phyloP scores from a whole-genome alignment of 495 filamentous ascomycete species.

The Bryoglossum gracile region DNA sequence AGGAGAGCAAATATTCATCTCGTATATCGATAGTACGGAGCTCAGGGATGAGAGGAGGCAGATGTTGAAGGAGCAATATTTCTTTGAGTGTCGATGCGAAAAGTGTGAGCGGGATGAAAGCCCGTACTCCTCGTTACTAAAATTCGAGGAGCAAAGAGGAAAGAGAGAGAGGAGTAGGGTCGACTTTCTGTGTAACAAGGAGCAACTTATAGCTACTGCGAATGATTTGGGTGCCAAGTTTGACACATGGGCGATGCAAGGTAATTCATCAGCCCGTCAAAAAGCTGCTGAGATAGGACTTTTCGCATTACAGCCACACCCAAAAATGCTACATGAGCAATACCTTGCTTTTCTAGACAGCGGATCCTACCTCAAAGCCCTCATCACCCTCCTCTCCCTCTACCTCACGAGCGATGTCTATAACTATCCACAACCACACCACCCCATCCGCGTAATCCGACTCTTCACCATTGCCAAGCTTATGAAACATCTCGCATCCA shows the following conservation, averaged over 20 bases:
- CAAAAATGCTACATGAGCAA: conserved; percentile 13
- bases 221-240: neutral
- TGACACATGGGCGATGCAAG: neutral
- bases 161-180: neutral
- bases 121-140: conserved; percentile 9
- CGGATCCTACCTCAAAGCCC: conserved; percentile 5
- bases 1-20: conserved; percentile 43
- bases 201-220: neutral
- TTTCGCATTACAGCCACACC: conserved; percentile 11
- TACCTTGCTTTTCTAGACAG: conserved; percentile 13
- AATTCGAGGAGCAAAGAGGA: neutral
- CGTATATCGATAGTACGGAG: conserved; percentile 33
- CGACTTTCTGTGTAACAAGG: conserved; percentile 1
- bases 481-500: neutral
- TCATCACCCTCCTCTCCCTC: conserved; percentile 9
- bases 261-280: no score
- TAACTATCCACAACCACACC: conserved; percentile 8
- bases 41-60: neutral
- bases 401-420: conserved; percentile 15
- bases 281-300: neutral
- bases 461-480: conserved; percentile 12
- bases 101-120: conserved; percentile 14
- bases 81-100: conserved; percentile 21
- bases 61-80: conserved; percentile 17
- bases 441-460: conserved; percentile 9